Evolutionary conservation across 2,329 filamentous ascomycete species (phyloP).

Genomic region (Pseudogymnoascus sp.): DNA sequence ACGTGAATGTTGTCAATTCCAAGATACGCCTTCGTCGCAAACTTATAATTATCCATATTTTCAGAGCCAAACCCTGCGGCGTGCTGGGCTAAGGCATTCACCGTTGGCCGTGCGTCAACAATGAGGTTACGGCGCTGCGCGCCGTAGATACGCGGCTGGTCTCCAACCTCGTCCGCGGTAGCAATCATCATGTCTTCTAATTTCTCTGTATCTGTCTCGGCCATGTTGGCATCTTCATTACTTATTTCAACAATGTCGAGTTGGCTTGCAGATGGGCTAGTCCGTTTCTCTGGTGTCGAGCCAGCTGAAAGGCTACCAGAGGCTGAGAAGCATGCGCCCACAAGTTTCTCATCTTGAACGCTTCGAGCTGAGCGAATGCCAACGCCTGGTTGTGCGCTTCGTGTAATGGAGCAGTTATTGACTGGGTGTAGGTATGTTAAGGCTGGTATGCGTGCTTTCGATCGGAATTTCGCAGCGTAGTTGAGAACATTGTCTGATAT

Average conservation of each 20-base stretch:
- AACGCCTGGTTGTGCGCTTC: slow-evolving; percentile 85
- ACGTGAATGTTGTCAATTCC: slow-evolving; percentile 98
- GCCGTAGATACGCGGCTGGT: slow-evolving; percentile 68
- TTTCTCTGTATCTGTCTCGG: slow-evolving; percentile 43
- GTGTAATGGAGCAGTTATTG: slow-evolving; percentile 94
- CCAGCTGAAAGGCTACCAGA: slow-evolving; percentile 19
- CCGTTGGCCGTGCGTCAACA: slow-evolving; percentile 85
- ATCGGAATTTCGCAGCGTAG: slow-evolving; percentile 84
- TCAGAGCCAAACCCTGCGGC: slow-evolving; percentile 88
- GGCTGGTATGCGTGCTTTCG: slow-evolving; percentile 77
- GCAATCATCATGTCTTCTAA: slow-evolving; percentile 62
- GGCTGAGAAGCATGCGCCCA: slow-evolving; percentile 85
- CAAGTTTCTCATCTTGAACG: slow-evolving; percentile 89
- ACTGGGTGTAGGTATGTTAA: slow-evolving; percentile 92
- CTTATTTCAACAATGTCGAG: slow-evolving; percentile 34
- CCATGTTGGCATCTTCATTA: slow-evolving; percentile 9
- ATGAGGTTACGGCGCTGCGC: slow-evolving; percentile 92
- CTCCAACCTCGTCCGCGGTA: slow-evolving; percentile 43
- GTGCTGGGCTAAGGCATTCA: slow-evolving; percentile 93
- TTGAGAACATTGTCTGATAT: slow-evolving; percentile 98
- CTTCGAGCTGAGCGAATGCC: slow-evolving; percentile 83
- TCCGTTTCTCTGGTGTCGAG: slow-evolving; percentile 22
- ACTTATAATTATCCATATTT: slow-evolving; percentile 95
- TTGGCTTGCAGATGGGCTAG: slow-evolving; percentile 43
- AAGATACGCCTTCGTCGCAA: slow-evolving; percentile 82